Evolutionary conservation across 345 rosid genomes (phyloP), one percentile per base, ranked within the genome.

Genomic region (Populus deltoides): DNA sequence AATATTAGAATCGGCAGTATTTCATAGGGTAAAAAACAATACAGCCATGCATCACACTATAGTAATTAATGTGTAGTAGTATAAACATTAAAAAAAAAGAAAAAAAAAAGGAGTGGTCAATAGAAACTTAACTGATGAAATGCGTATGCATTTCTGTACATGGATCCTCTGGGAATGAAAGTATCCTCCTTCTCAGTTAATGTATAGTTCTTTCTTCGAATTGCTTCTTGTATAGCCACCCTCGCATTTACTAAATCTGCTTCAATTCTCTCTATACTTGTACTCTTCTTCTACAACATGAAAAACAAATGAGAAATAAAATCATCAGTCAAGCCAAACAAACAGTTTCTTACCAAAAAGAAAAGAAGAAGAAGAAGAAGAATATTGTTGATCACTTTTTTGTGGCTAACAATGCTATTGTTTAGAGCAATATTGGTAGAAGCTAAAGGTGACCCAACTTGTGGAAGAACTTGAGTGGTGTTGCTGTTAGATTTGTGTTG

Each of bases 91-190:
- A 45, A 57, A 15, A 45, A 17, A 25, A 43, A n/a, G n/a, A n/a
- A n/a, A n/a, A 1, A 67, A 10, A n/a, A 55, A 57, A 77, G 49
- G 8, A 6, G n/a, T 53, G 22, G 22, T 18, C 7, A 13, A 47
- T 47, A 13, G 51, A 47, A 74, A 80, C 90, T 80, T 79, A 88
- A 87, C 93, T 86, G 92, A 77, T 88, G 89, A 83, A 91, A 90
- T 59, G 92, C 89, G 31, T 81, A 84, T 18, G 88, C 74, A 76
- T 91, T 90, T 77, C 90, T 80, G 80, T 91, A 90, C 41, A 86
- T 79, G 57, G 66, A 68, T 57, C 91, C 90, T 81, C 81, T 86
- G 70, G 92, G 93, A 45, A 87, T 17, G 79, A 85, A 87, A 15
- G 66, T 35, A 68, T 85, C 83, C 20, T 86, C 70, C 12, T 81